Conservation (phyloP, 2,329 filamentous ascomycete genomes). For the Fusarium ambrosium region DNA sequence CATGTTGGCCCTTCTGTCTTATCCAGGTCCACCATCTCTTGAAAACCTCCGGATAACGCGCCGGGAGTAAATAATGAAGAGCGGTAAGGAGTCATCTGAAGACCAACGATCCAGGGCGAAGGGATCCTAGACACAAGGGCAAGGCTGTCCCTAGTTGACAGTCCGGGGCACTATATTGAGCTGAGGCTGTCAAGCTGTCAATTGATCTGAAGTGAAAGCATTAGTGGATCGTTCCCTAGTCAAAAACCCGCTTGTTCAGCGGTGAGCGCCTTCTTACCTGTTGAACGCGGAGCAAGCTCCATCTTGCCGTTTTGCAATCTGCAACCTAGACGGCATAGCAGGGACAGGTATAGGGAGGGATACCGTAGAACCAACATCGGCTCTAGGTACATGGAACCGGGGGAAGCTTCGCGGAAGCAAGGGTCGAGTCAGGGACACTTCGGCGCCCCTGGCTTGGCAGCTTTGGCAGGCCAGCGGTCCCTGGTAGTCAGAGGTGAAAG, state of each 20-base stretch:
- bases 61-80: not conserved
- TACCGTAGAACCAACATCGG: constrained; percentile 19
- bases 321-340: constrained; percentile 35
- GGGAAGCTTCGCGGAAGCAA: constrained; percentile 35
- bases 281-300: constrained; percentile 17
- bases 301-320: constrained; percentile 28
- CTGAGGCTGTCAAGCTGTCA: constrained; percentile 15
- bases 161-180: not conserved
- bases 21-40: not conserved
- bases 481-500: constrained; percentile 20
- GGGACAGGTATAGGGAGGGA: constrained; percentile 35
- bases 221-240: constrained; percentile 15
- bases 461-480: constrained; percentile 33
- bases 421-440: constrained; percentile 31
- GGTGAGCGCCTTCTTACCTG: constrained; percentile 33
- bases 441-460: constrained; percentile 28
- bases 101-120: not conserved
- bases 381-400: constrained; percentile 13
- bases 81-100: not conserved
- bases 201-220: constrained; percentile 19
- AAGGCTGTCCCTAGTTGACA: constrained; percentile 21
- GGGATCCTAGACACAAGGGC: constrained; percentile 8
- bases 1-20: constrained; percentile 3
- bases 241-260: constrained; percentile 23
- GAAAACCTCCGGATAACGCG: not conserved